Evolutionary conservation across 495 filamentous ascomycete species (phyloP).

Genomic region (Parmelia sp.): DNA sequence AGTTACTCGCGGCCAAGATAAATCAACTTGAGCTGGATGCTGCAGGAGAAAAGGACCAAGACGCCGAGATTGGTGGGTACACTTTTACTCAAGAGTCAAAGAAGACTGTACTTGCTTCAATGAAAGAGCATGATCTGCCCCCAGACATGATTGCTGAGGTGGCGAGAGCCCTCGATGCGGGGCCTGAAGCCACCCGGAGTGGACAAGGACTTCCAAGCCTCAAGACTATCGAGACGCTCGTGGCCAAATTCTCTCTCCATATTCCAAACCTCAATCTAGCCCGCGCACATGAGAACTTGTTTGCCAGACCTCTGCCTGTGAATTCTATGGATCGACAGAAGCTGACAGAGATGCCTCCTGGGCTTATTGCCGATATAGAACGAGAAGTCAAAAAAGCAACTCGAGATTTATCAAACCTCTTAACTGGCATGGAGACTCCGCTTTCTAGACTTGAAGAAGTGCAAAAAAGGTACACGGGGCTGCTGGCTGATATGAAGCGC

Average conservation of each 20-base stretch:
- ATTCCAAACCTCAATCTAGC: conserved; percentile 21
- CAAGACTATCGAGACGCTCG: conserved; percentile 26
- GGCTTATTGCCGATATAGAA: conserved; percentile 42
- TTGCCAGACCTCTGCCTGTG: conserved; percentile 21
- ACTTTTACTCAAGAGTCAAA: conserved; percentile 21
- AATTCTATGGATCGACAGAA: conserved; percentile 25
- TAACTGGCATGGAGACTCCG: conserved; percentile 70
- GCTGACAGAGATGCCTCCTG: conserved; percentile 27
- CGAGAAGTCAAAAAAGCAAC: conserved; percentile 89
- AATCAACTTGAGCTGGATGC: conserved; percentile 90
- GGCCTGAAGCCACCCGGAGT: conserved; percentile 18
- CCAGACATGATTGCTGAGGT: conserved; percentile 29
- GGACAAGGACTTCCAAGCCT: conserved; percentile 23
- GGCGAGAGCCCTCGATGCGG: conserved; percentile 21
- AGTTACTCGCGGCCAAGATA: conserved; percentile 86
- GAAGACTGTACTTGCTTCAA: conserved; percentile 24
- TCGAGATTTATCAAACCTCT: conserved; percentile 74
- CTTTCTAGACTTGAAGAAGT: conserved; percentile 74
- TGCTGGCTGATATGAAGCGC: conserved; percentile 88
- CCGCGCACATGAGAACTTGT: conserved; percentile 24
- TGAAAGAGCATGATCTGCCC: conserved; percentile 29
- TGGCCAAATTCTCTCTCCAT: conserved; percentile 23
- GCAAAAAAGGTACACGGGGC: conserved; percentile 84
- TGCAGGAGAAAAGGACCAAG: conserved; percentile 90
- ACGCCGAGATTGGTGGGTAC: conserved; percentile 89